Evolutionary conservation across 1,284 basidiomycete genomes (phyloP), one percentile per base, ranked within the genome.

Genomic region (Naganishia liquefaciens): DNA sequence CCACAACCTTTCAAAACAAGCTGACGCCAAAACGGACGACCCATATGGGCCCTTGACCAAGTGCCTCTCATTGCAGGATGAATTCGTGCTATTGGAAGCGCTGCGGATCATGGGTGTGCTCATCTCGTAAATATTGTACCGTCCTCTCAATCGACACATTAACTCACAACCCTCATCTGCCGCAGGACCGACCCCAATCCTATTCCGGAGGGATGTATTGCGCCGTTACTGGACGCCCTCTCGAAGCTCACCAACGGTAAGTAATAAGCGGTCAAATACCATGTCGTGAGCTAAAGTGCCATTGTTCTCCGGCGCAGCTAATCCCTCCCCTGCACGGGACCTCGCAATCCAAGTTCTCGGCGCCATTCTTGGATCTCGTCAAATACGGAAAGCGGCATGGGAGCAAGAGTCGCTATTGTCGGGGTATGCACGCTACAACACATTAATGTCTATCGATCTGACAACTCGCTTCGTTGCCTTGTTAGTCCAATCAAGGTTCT

Each of bases 311-410:
- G 42, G 10, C 11, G 33, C 57, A 69, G 71, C 68, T 64, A 57
- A 67, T 10, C 72, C 75, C 30, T 62, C 72, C 5, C 79, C 83
- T 3, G 90, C 88, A 68, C 88, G 89, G 60, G 94, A 97, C 74
- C 85, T 96, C 46, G 88, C 89, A 1, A 90, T 96, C 1, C 93
- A 95, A 76, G 91, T 90, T 69, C 83, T 97, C 5, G 91, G 93
- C 75, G 87, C 88, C 1, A 80, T 95, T n/a, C 82, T 98, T 11
- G 85, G 93, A 19, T 86, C 89, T 21, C 86, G 87, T 57, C 86
- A 91, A 73, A 89, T 87, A 71, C 84, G 94, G 51, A 82, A 73
- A 46, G 72, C 75, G 6, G 79, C 81, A 0, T 84, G 82, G 82
- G 72, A 80, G 21, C 74, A 78, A 64, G 76, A 73, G 23, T 68